Evolutionary conservation across 306 rosid species (phyloP).

Genomic region (Begonia peltatifolia): DNA sequence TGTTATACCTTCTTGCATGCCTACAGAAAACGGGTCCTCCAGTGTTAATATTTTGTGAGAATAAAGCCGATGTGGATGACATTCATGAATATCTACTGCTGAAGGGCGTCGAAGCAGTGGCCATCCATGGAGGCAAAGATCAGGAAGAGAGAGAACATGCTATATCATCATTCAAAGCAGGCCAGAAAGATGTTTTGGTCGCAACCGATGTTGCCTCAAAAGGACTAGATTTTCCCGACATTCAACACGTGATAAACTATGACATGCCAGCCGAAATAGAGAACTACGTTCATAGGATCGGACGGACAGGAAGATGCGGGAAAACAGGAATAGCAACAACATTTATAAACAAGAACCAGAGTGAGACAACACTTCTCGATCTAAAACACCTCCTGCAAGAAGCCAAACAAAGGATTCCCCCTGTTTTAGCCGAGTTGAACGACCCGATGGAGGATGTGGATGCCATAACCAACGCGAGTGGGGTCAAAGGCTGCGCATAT

Average conservation of each 20-base stretch:
- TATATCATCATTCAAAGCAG: slow-evolving; percentile 60
- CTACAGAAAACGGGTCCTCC: slow-evolving; percentile 89
- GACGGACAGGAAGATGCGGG: slow-evolving; percentile 90
- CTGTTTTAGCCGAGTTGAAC: slow-evolving; percentile 71
- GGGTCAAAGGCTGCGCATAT: slow-evolving; percentile 82
- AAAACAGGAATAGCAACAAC: slow-evolving; percentile 93
- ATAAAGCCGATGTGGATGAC: slow-evolving; percentile 89
- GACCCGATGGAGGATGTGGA: slow-evolving; percentile 87
- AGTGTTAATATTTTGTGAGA: slow-evolving; percentile 74
- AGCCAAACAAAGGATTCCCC: slow-evolving; percentile 95
- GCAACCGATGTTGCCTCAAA: slow-evolving; percentile 96
- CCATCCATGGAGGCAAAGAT: slow-evolving; percentile 93
- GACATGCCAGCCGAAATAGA: slow-evolving; percentile 97
- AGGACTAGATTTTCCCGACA: slow-evolving; percentile 93
- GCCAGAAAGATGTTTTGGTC: slow-evolving; percentile 86
- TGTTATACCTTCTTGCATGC: slow-evolving; percentile 82
- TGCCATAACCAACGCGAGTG: slow-evolving; percentile 55
- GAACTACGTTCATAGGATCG: slow-evolving; percentile 94
- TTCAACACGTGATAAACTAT: slow-evolving; percentile 85
- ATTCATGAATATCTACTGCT: slow-evolving; percentile 87
- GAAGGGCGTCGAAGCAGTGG: slow-evolving; percentile 96
- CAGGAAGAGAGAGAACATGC: slow-evolving; percentile 92
- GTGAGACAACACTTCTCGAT: slow-evolving; percentile 66
- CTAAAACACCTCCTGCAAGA: slow-evolving; percentile 91
- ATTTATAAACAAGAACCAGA: slow-evolving; percentile 86